These are phyloP conservation scores for Solanum pinnatisectum DNA, from an alignment of 257 asterid species.

Conservation along the genomic window DNA sequence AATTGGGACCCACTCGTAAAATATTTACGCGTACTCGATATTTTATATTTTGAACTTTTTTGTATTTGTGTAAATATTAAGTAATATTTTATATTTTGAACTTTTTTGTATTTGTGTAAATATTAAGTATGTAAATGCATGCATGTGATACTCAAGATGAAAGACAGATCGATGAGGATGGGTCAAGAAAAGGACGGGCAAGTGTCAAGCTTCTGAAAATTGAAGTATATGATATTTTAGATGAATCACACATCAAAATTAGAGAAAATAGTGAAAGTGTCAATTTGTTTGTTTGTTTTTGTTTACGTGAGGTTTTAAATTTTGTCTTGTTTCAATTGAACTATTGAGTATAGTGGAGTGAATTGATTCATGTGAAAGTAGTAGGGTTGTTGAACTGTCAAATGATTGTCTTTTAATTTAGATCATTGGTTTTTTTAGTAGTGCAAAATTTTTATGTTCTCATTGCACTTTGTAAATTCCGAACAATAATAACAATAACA, in stretches of 20 bases:
- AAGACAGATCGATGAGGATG: background rate
- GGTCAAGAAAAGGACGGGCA: background rate
- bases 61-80: background rate
- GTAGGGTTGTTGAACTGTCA: conserved; percentile 53
- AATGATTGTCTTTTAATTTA: conserved; percentile 23
- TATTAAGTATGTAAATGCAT: background rate
- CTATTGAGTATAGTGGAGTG: background rate
- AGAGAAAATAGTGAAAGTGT: background rate
- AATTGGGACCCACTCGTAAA: conserved; percentile 32
- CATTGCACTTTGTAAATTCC: background rate
- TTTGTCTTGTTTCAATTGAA: background rate
- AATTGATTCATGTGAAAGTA: conserved; percentile 38
- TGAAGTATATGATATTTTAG: background rate
- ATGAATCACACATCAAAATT: background rate
- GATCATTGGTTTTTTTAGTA: conserved; percentile 20
- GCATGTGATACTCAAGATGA: background rate
- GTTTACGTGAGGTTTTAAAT: background rate
- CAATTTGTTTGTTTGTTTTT: background rate
- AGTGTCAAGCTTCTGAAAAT: background rate
- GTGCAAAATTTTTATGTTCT: background rate
- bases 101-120: background rate
- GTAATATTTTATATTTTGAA: background rate
- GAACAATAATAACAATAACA: background rate
- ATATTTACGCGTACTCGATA: background rate
- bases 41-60: background rate